Conservation (phyloP, 2,329 filamentous ascomycete species). For the Paramyrothecium roridum region DNA sequence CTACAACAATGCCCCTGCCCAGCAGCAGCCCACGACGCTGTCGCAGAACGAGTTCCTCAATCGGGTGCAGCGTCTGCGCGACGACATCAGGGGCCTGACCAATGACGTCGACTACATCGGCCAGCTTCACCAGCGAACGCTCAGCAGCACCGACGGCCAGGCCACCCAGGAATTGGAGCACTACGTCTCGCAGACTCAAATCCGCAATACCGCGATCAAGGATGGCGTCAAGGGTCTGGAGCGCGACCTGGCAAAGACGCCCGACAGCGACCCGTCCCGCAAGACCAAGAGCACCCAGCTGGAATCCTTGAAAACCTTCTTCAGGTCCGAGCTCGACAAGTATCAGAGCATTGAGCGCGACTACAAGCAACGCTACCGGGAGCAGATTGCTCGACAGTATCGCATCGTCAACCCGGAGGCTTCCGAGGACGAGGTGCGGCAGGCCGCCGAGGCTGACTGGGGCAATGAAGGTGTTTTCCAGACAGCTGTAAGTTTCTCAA, state of each 20-base stretch:
- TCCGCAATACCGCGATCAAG: conserved; percentile 72
- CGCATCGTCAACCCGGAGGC: conserved; percentile 79
- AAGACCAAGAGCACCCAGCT: conserved; percentile 68
- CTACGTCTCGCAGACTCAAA: conserved; percentile 66
- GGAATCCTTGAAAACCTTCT: conserved; percentile 66
- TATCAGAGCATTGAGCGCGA: conserved; percentile 70
- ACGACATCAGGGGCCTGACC: conserved; percentile 65
- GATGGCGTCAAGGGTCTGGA: conserved; percentile 77
- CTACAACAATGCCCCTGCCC: conserved; percentile 31
- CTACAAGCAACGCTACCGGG: conserved; percentile 69
- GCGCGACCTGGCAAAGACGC: conserved; percentile 63
- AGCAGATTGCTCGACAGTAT: conserved; percentile 78
- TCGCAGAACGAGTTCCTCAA: conserved; percentile 65
- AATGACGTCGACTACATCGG: conserved; percentile 65
- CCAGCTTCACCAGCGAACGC: conserved; percentile 67
- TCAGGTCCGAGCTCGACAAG: conserved; percentile 67
- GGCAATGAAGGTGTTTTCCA: conserved; percentile 79
- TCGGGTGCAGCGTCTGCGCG: conserved; percentile 64
- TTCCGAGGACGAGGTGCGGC: conserved; percentile 66
- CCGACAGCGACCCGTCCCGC: conserved; percentile 55
- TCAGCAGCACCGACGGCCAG: conserved; percentile 60
- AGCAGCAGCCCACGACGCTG: conserved; percentile 29
- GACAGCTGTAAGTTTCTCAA: conserved; percentile 61
- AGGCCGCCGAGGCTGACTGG: conserved; percentile 70
- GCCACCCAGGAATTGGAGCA: conserved; percentile 60